A percentile compares a stretch with the other conserved stretches of the same genome.
phyloP scores from a whole-genome alignment of 306 rosid species.

The Castanea sativa region DNA sequence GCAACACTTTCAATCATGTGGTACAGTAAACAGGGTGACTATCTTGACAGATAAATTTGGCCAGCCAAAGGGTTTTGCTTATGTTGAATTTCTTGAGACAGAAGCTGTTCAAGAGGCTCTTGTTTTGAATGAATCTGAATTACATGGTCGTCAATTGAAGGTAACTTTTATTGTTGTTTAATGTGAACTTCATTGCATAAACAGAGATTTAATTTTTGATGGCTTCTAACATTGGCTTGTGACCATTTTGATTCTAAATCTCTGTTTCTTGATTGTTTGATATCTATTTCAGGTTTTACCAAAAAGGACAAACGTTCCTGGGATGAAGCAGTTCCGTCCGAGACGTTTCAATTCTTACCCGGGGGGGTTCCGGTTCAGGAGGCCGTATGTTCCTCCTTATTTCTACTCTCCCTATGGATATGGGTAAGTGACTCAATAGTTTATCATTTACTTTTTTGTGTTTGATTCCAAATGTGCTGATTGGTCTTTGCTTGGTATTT shows the following conservation, averaged over 20 bases:
- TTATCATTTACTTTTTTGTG: background rate
- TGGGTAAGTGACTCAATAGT: conserved; percentile 55
- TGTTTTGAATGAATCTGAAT: conserved; percentile 70
- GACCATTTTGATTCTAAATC: background rate
- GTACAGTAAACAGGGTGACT: conserved; percentile 89
- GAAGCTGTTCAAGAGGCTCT: conserved; percentile 95
- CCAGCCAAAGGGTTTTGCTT: conserved; percentile 96
- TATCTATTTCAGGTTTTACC: conserved; percentile 65
- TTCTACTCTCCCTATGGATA: conserved; percentile 79
- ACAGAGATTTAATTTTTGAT: background rate
- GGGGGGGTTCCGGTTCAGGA: conserved; percentile 74
- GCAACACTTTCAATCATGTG: conserved; percentile 94
- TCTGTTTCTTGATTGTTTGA: conserved; percentile 17
- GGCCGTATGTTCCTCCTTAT: conserved; percentile 81
- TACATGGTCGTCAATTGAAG: conserved; percentile 93
- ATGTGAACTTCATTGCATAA: background rate
- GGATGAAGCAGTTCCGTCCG: conserved; percentile 85
- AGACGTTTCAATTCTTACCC: conserved; percentile 74
- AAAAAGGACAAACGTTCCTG: conserved; percentile 93
- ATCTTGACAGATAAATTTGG: conserved; percentile 89
- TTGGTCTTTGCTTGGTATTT: conserved; percentile 12
- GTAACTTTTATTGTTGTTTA: conserved; percentile 29
- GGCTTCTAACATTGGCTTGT: conserved; percentile 10
- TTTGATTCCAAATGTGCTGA: background rate
- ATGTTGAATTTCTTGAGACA: conserved; percentile 81